Conservation (phyloP, 2,329 filamentous ascomycete species). For the Ophiocordyceps australis region DNA sequence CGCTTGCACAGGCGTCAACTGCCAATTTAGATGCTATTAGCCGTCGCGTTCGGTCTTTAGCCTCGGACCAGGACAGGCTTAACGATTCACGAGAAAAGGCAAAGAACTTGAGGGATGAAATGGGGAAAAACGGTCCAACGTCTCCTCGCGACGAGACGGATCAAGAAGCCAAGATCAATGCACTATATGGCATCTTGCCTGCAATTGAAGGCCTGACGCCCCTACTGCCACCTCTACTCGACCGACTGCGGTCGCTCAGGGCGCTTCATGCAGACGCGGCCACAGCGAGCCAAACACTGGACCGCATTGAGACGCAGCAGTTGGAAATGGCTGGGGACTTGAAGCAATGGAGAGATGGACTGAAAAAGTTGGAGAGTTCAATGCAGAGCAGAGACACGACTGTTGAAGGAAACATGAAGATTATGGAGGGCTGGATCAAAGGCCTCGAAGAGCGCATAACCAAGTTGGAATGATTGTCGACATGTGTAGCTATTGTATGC, state of each 20-base stretch:
- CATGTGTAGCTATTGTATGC: background rate
- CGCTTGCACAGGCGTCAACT: slow-evolving; percentile 54
- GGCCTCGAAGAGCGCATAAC: slow-evolving; percentile 65
- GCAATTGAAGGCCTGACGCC: slow-evolving; percentile 79
- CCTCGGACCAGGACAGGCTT: slow-evolving; percentile 54
- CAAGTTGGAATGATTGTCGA: slow-evolving; percentile 23
- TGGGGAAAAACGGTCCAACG: slow-evolving; percentile 25
- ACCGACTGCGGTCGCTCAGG: slow-evolving; percentile 67
- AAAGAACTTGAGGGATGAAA: slow-evolving; percentile 40
- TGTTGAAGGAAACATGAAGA: slow-evolving; percentile 62
- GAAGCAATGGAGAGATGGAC: slow-evolving; percentile 65
- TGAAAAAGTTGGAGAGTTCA: slow-evolving; percentile 61
- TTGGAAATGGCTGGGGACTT: slow-evolving; percentile 70
- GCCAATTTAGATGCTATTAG: slow-evolving; percentile 56
- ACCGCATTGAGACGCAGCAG: slow-evolving; percentile 62
- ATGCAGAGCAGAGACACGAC: slow-evolving; percentile 51
- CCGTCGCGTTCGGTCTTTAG: slow-evolving; percentile 50
- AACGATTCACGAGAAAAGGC: slow-evolving; percentile 46
- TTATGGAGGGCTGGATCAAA: slow-evolving; percentile 81
- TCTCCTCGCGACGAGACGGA: slow-evolving; percentile 37
- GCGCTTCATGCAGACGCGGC: slow-evolving; percentile 79
- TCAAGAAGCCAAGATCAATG: slow-evolving; percentile 73
- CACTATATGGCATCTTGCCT: slow-evolving; percentile 73
- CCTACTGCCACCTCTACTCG: slow-evolving; percentile 67
- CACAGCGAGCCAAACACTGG: slow-evolving; percentile 58